Evolutionary conservation across 768 basidiomycete species (phyloP).

Genomic region (Macrolepiota albuminosa): DNA sequence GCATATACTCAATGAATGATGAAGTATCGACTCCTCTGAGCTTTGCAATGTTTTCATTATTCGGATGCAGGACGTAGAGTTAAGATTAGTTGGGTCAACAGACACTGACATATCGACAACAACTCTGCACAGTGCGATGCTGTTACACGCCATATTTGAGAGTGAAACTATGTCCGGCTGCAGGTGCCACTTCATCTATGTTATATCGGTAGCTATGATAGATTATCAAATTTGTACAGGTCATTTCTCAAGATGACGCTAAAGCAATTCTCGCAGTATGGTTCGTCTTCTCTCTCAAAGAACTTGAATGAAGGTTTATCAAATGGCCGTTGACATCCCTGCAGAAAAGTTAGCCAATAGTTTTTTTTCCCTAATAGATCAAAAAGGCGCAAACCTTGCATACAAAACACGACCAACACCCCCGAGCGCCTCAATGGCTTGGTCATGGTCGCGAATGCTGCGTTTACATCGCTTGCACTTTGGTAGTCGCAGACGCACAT

Average conservation of each 20-base stretch:
- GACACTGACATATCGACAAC: no score
- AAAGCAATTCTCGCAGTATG: conserved; percentile 87
- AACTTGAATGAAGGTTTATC: conserved; percentile 85
- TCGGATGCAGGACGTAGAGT: background rate
- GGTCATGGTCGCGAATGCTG: conserved; percentile 72
- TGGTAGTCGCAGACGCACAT: conserved; percentile 81
- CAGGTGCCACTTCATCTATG: no score
- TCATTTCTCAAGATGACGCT: conserved; percentile 80
- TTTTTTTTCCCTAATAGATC: background rate
- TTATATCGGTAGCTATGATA: background rate
- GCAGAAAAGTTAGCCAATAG: conserved; percentile 2
- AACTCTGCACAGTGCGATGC: no score
- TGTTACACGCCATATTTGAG: no score
- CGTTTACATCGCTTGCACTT: conserved; percentile 86
- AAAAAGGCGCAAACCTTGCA: conserved; percentile 64
- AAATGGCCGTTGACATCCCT: conserved; percentile 80
- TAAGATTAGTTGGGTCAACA: no score
- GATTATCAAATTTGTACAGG: no score
- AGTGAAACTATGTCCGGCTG: no score
- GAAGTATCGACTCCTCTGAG: background rate
- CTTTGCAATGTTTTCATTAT: background rate
- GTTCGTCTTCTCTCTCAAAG: conserved; percentile 77
- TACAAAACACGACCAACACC: conserved; percentile 90
- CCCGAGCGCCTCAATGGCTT: conserved; percentile 85
- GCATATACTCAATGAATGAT: background rate